Percentiles rank a stretch among this genome's conserved stretches.
Conservation (phyloP, 2,329 filamentous ascomycete genomes). For the Fusarium sambucinum region DNA sequence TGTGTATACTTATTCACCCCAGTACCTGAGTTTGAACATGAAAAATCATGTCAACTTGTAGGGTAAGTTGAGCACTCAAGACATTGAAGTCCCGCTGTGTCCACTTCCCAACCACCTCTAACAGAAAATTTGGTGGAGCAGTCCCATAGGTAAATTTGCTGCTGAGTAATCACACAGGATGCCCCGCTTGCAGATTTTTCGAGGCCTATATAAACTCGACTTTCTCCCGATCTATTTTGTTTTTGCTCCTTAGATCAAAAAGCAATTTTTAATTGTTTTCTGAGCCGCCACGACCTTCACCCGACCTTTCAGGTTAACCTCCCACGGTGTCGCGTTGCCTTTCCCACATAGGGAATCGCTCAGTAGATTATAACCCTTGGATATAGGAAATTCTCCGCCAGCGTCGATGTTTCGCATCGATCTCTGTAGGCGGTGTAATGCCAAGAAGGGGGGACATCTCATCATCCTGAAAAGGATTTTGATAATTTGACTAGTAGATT, state of each 20-base stretch:
- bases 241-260: constrained; percentile 69
- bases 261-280: constrained; percentile 56
- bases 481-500: background rate
- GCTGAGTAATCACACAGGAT: constrained; percentile 34
- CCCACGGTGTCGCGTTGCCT: constrained; percentile 73
- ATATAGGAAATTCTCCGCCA: constrained; percentile 72
- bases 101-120: constrained; percentile 3
- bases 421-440: constrained; percentile 65
- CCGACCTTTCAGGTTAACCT: constrained; percentile 46
- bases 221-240: constrained; percentile 50
- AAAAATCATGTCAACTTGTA: background rate
- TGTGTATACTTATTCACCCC: too few relatives aligned
- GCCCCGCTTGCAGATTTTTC: constrained; percentile 39
- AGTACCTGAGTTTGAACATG: background rate
- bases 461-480: constrained; percentile 43
- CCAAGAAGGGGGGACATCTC: constrained; percentile 71
- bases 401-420: constrained; percentile 53
- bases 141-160: background rate
- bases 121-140: background rate
- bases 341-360: constrained; percentile 63
- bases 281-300: constrained; percentile 75
- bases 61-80: background rate
- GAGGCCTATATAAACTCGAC: constrained; percentile 44
- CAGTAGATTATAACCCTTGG: constrained; percentile 71
- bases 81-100: background rate